phyloP scores from a whole-genome alignment of 768 basidiomycete genomes.

The Gelatoporia subvermispora region DNA sequence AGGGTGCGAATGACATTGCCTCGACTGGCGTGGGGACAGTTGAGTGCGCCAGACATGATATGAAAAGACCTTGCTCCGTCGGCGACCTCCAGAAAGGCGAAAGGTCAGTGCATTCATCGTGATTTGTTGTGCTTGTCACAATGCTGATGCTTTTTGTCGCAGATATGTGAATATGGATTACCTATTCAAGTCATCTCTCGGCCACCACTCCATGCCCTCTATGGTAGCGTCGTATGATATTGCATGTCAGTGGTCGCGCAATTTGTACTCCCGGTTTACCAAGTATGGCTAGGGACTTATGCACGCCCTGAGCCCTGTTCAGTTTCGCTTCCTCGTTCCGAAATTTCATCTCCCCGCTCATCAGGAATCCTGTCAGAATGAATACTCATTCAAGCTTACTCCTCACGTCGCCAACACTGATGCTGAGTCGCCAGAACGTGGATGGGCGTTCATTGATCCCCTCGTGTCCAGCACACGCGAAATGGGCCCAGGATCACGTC shows the following conservation, averaged over 20 bases:
- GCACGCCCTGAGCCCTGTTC: not conserved
- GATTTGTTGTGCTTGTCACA: no score
- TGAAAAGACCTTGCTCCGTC: conserved; percentile 16
- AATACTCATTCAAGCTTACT: conserved; percentile 27
- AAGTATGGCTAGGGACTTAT: not conserved
- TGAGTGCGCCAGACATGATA: conserved; percentile 17
- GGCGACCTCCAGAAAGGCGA: conserved; percentile 25
- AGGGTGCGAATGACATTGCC: not conserved
- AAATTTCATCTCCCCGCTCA: conserved; percentile 37
- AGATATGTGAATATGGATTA: conserved; percentile 23
- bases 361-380: conserved; percentile 21
- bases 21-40: conserved; percentile 14
- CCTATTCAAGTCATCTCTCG: conserved; percentile 7
- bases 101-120: conserved; percentile 10
- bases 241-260: conserved; percentile 18
- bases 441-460: conserved; percentile 31
- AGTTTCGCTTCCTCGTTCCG: conserved; percentile 23
- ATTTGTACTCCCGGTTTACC: conserved; percentile 6
- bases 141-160: not conserved
- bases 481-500: conserved; percentile 29
- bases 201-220: not conserved
- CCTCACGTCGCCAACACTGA: conserved; percentile 24
- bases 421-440: conserved; percentile 33
- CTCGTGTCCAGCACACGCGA: conserved; percentile 28
- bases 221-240: conserved; percentile 16